Evolutionary conservation across 768 basidiomycete genomes (phyloP), one percentile per base, ranked within the genome.

Genomic region (Panellus pusillus): DNA sequence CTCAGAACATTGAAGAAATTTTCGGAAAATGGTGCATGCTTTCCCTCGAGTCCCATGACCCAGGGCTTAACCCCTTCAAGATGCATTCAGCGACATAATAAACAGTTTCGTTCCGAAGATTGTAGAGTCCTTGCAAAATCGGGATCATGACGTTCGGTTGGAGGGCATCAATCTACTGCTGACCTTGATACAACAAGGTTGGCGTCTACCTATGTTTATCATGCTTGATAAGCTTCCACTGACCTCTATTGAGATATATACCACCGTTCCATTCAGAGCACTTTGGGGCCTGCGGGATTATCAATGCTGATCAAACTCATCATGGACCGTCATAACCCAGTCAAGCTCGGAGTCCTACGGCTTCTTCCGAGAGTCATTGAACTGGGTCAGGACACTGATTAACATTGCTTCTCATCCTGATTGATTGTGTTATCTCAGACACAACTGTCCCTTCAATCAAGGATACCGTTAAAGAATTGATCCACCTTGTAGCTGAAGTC

Each of bases 11-110:
- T 51, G 11, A 18, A 18, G 15, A 37, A 36, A 35, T 51, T 51
- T 3, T 31, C 42, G 9, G 35, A 51, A 37, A 51, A 51, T 44
- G 42, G 50, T 50, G 36, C 36, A 40, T n/a, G 7, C 11, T 35
- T 50, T 32, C 32, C 6, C n/a, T 14, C 6, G n/a, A 6, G 18
- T 51, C 1, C 13, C 2, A 8, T 9, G 36, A 14, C 17, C 17
- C n/a, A 6, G 12, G 19, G 9, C 15, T 27, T 8, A 24, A 44
- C 17, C 15, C 15, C 3, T 1, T 8, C 9, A 32, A 51, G 50
- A 51, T 17, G 50, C 50, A 14, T 51, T 51, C 13, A 18, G 32
- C 9, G 50, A 51, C 17, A 51, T 41, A 8, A 51, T 51, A 6
- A 44, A 44, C 15, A 19, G 42, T n/a, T 27, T 44, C 18, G 12